Evolutionary conservation across 306 rosid species (phyloP).

Genomic region (Cicer pinnatifidum): DNA sequence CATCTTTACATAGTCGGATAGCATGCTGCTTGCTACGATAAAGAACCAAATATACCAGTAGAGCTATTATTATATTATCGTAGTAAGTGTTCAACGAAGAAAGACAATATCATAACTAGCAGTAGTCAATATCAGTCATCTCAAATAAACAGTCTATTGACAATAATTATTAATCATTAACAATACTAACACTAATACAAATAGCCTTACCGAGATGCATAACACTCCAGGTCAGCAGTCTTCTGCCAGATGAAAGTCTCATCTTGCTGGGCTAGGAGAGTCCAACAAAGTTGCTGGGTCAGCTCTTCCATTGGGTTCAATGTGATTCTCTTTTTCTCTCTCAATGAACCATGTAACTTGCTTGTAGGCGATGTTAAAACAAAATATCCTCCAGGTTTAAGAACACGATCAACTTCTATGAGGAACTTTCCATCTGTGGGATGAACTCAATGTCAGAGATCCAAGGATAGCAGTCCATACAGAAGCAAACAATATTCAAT

Average conservation of each 20-base stretch:
- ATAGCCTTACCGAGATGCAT: conserved; percentile 75
- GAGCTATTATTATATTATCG: conserved; percentile 21
- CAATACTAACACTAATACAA: conserved; percentile 28
- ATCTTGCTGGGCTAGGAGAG: conserved; percentile 86
- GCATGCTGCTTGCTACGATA: conserved; percentile 64
- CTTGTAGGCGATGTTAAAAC: conserved; percentile 82
- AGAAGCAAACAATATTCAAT: conserved; percentile 35
- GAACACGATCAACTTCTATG: conserved; percentile 92
- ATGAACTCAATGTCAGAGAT: conserved; percentile 46
- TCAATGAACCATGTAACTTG: conserved; percentile 68
- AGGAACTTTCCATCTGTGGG: conserved; percentile 79
- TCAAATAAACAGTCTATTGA: conserved; percentile 35
- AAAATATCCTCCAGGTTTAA: conserved; percentile 98
- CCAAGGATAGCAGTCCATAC: conserved; percentile 10
- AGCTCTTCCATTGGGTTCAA: conserved; percentile 70
- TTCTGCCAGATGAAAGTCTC: conserved; percentile 96
- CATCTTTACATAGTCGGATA: conserved; percentile 76
- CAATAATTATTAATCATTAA: conserved; percentile 17
- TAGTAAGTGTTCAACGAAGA: conserved; percentile 43
- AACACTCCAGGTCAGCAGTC: conserved; percentile 70
- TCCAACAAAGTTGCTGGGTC: conserved; percentile 86
- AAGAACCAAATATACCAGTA: conserved; percentile 40
- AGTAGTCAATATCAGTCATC: conserved; percentile 21
- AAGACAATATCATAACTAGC: conserved; percentile 45
- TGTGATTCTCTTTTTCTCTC: conserved; percentile 56